Conservation (phyloP, 257 asterid species). For the Ajuga chamaepitys region DNA sequence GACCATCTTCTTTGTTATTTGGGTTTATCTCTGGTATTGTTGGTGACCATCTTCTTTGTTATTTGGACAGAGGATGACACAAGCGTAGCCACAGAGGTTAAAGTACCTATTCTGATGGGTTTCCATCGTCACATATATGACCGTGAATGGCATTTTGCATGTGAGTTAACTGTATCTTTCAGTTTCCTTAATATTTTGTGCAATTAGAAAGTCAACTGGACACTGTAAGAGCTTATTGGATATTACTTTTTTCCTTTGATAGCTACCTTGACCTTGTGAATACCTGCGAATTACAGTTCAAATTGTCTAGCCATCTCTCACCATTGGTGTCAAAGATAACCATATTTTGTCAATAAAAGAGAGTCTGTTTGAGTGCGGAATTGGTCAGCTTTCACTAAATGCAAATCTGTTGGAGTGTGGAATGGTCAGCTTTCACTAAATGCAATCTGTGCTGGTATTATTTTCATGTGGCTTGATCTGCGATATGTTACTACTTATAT, state of each 20-base stretch:
- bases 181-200: background rate
- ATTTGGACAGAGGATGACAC: constrained; percentile 91
- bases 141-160: constrained; percentile 85
- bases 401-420: too few relatives aligned
- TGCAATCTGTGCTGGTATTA: background rate
- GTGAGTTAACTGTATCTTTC: constrained; percentile 44
- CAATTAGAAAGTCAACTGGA: background rate
- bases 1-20: constrained; percentile 17
- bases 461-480: background rate
- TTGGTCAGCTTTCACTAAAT: background rate
- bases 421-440: too few relatives aligned
- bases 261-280: background rate
- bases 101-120: constrained; percentile 77
- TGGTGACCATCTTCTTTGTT: constrained; percentile 13
- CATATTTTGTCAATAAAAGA: background rate
- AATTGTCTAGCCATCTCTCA: background rate
- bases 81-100: constrained; percentile 72
- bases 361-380: background rate
- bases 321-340: background rate
- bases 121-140: constrained; percentile 80
- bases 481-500: background rate
- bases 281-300: background rate
- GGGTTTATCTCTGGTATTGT: constrained; percentile 5
- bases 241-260: background rate
- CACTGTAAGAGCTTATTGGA: background rate